Conservation (phyloP, 75 land plant species). For the Isoetes taiwanensis region DNA sequence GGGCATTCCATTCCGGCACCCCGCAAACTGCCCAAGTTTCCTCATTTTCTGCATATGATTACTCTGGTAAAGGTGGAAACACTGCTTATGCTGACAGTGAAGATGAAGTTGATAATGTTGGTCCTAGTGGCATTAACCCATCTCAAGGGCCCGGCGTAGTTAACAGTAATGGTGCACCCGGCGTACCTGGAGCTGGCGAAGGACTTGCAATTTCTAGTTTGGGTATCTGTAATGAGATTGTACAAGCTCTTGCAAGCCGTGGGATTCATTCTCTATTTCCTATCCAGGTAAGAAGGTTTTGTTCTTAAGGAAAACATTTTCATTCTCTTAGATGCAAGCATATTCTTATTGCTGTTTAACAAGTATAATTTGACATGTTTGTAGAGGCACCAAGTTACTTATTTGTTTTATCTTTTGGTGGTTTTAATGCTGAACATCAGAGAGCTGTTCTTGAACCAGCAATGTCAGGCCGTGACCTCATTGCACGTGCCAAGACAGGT, state of each 20-base stretch:
- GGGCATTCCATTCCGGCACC: too few relatives aligned
- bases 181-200: constrained; percentile 3
- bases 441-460: constrained; percentile 29
- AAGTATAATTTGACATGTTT: background rate
- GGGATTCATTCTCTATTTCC: constrained; percentile 88
- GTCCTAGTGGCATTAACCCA: too few relatives aligned
- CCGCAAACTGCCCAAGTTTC: too few relatives aligned
- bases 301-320: background rate
- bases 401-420: background rate
- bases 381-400: background rate
- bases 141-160: too few relatives aligned
- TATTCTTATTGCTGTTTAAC: background rate
- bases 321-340: background rate
- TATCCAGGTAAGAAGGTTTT: constrained; percentile 46
- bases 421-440: constrained; percentile 12
- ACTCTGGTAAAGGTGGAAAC: too few relatives aligned
- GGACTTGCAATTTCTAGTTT: constrained; percentile 46
- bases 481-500: constrained; percentile 63
- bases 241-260: constrained; percentile 47
- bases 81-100: too few relatives aligned
- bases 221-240: constrained; percentile 41
- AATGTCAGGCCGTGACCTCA: constrained; percentile 28
- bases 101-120: too few relatives aligned
- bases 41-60: too few relatives aligned
- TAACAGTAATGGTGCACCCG: too few relatives aligned